A percentile compares a stretch with the other conserved stretches of the same genome.
These are phyloP conservation scores for Trichosporon asahii DNA, from an alignment of 1,284 basidiomycete genomes.

Conservation along the genomic window DNA sequence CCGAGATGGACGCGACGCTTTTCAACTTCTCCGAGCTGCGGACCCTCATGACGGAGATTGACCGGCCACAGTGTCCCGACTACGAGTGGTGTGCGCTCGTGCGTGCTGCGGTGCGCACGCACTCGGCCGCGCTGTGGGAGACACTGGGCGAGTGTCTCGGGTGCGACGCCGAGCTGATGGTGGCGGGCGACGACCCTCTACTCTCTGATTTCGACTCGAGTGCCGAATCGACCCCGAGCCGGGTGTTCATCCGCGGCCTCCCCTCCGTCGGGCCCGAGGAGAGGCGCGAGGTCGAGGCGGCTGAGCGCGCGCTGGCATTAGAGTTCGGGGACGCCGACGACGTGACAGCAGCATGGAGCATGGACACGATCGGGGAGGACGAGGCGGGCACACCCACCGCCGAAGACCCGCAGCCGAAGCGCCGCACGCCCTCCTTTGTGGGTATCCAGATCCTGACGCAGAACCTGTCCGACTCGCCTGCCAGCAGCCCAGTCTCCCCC, in stretches of 20 bases:
- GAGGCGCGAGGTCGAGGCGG: slow-evolving; percentile 18
- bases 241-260: slow-evolving; percentile 48
- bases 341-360: background rate
- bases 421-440: slow-evolving; percentile 10
- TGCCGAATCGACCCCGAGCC: slow-evolving; percentile 16
- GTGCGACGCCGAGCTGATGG: slow-evolving; percentile 48
- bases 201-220: background rate
- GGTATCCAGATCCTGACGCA: slow-evolving; percentile 12
- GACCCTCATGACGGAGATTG: slow-evolving; percentile 36
- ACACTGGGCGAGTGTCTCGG: slow-evolving; percentile 48
- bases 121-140: slow-evolving; percentile 47
- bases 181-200: slow-evolving; percentile 39
- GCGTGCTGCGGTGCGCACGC: slow-evolving; percentile 40
- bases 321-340: slow-evolving; percentile 39
- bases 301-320: slow-evolving; percentile 20
- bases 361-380: slow-evolving; percentile 36
- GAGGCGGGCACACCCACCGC: slow-evolving; percentile 8
- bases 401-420: background rate
- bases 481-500: background rate
- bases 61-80: slow-evolving; percentile 41
- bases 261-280: slow-evolving; percentile 35
- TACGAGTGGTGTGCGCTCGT: slow-evolving; percentile 46
- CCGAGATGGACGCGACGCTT: slow-evolving; percentile 35
- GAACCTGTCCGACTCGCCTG: background rate
- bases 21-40: slow-evolving; percentile 50